Conservation (phyloP, 495 filamentous ascomycete genomes). For the Penicillium riverlandense region DNA sequence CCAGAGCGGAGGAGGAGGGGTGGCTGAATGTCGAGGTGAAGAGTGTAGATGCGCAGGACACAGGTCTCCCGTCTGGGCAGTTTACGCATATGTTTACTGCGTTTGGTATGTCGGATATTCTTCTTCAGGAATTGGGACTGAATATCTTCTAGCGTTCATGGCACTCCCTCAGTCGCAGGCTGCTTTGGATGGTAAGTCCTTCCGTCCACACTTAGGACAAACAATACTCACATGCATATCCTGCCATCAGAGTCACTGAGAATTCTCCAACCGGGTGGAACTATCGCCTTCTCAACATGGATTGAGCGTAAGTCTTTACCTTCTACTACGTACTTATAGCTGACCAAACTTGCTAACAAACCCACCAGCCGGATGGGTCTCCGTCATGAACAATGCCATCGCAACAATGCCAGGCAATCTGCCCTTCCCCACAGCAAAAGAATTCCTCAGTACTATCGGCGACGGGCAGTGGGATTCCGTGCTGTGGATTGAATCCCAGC, state of each 20-base stretch:
- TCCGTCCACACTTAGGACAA: not conserved
- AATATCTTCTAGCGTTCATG: slow-evolving; percentile 17
- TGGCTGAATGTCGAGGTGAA: slow-evolving; percentile 27
- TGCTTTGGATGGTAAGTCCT: slow-evolving; percentile 24
- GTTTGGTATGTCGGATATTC: slow-evolving; percentile 21
- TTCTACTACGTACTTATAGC: not conserved
- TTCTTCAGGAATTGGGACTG: not conserved
- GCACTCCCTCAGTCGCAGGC: slow-evolving; percentile 14
- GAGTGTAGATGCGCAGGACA: slow-evolving; percentile 27
- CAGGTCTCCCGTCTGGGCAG: slow-evolving; percentile 15
- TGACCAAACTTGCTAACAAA: not conserved
- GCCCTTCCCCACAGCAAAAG: slow-evolving; percentile 17
- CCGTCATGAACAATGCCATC: slow-evolving; percentile 17
- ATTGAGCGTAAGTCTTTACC: slow-evolving; percentile 19
- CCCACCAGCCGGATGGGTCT: slow-evolving; percentile 21
- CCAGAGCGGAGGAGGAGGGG: slow-evolving; percentile 16
- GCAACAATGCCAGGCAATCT: slow-evolving; percentile 19
- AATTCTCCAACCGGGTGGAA: slow-evolving; percentile 31
- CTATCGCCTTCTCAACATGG: slow-evolving; percentile 28
- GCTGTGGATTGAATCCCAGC: slow-evolving; percentile 20
- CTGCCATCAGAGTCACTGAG: slow-evolving; percentile 21
- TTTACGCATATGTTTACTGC: slow-evolving; percentile 28
- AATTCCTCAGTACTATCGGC: slow-evolving; percentile 14
- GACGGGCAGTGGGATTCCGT: slow-evolving; percentile 26
- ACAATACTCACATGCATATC: not conserved